A percentile compares a stretch with the other conserved stretches of the same genome.
Conservation (phyloP, 1,284 basidiomycete species). For the Naganishia liquefaciens region DNA sequence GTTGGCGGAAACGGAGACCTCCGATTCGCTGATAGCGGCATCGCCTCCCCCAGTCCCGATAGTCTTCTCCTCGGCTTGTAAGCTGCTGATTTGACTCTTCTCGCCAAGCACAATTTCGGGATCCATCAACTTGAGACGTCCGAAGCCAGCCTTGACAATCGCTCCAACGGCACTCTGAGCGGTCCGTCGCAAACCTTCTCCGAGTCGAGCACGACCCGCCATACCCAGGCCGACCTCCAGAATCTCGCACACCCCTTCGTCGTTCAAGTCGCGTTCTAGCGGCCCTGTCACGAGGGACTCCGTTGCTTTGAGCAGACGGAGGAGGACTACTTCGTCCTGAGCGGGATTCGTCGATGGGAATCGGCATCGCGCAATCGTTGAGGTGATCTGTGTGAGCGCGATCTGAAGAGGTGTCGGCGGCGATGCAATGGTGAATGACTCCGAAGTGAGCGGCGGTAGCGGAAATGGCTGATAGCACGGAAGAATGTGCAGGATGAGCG, state of each 20-base stretch:
- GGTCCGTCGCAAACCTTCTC: slow-evolving; percentile 66
- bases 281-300: slow-evolving; percentile 73
- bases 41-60: slow-evolving; percentile 17
- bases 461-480: slow-evolving; percentile 55
- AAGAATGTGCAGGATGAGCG: slow-evolving; percentile 76
- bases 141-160: slow-evolving; percentile 79
- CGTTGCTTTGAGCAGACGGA: slow-evolving; percentile 89
- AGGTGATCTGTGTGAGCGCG: slow-evolving; percentile 80
- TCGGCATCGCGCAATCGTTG: slow-evolving; percentile 89
- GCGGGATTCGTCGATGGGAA: slow-evolving; percentile 96
- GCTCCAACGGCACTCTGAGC: slow-evolving; percentile 92
- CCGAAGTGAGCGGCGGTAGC: slow-evolving; percentile 56
- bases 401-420: slow-evolving; percentile 50
- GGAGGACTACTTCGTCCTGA: slow-evolving; percentile 91
- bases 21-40: slow-evolving; percentile 10
- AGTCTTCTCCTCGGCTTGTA: slow-evolving; percentile 30
- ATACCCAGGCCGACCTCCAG: slow-evolving; percentile 96
- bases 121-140: slow-evolving; percentile 68
- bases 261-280: slow-evolving; percentile 63
- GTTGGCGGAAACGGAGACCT: background rate
- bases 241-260: slow-evolving; percentile 97
- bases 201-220: slow-evolving; percentile 92
- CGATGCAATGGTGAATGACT: slow-evolving; percentile 56
- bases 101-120: slow-evolving; percentile 49
- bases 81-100: slow-evolving; percentile 56